Evolutionary conservation across 306 rosid species (phyloP).

Genomic region (Quercus rubra): DNA sequence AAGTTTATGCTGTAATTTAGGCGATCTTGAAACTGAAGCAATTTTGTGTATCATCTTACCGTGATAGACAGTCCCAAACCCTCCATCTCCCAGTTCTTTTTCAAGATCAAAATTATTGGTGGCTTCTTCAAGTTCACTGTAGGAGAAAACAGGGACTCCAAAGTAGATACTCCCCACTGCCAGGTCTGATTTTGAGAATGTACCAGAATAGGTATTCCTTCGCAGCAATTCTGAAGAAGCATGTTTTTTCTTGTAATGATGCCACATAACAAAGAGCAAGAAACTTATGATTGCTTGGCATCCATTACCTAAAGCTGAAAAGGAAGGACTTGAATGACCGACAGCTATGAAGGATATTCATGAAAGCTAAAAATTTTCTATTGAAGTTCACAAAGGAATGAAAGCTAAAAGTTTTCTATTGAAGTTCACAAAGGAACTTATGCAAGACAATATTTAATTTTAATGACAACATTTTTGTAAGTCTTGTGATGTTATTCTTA

Average conservation of each 20-base stretch:
- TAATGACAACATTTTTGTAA: neutral
- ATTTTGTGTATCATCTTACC: too few relatives aligned
- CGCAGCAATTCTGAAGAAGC: slow-evolving; percentile 8
- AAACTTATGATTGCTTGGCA: neutral
- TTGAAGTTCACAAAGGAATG: neutral
- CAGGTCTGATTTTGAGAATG: slow-evolving; percentile 24
- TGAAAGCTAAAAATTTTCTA: neutral
- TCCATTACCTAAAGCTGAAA: neutral
- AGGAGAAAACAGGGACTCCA: slow-evolving; percentile 33
- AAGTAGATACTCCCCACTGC: slow-evolving; percentile 21
- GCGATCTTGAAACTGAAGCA: too few relatives aligned
- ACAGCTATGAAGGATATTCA: neutral
- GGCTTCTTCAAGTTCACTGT: slow-evolving; percentile 35
- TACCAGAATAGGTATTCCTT: slow-evolving; percentile 23
- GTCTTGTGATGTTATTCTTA: neutral
- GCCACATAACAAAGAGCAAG: neutral
- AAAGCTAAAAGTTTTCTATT: neutral
- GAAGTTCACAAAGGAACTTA: neutral
- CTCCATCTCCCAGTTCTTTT: slow-evolving; percentile 48
- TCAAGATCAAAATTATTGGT: slow-evolving; percentile 37
- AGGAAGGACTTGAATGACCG: neutral
- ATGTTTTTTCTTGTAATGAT: neutral
- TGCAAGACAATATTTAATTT: neutral
- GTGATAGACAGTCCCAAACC: slow-evolving; percentile 28
- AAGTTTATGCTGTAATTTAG: too few relatives aligned